Evolutionary conservation across 331 rosid species (phyloP), one percentile per base, ranked within the genome.

Genomic region (Acacia pycnantha): DNA sequence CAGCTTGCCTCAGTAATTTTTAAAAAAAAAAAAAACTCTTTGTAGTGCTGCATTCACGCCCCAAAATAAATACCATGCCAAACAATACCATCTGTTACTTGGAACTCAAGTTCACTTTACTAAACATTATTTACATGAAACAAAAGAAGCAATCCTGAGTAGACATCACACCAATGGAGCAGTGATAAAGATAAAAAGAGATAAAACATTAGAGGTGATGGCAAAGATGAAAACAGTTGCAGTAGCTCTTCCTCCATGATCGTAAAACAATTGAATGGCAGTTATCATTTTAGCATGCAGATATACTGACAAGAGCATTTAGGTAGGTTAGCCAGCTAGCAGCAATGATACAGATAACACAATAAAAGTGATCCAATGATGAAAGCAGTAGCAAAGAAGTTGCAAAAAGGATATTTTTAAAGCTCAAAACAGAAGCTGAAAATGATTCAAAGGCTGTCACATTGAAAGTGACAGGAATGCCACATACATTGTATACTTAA

Each of bases 121-220:
- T 31, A 31, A 31, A 31, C 33, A 31, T 2, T 31, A 31, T 31
- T 31, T 2, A 31, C 33, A 31, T 31, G 33, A 31, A 31, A 31
- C 33, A 31, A 31, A 31, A 31, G 33, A 31, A 2, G 4, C 33
- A 31, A 31, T 31, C 0, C 4, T 31, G 33, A 31, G 33, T 31
- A 37, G 71, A 61, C 29, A 33, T 33, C 70, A 43, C 37, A 58
- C 56, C 67, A 13, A 50, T 50, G 76, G 44, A 76, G 74, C 37
- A 79, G 50, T 51, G 16, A 40, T 33, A 21, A 51, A 26, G 56
- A 53, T 19, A 21, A 27, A 59, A 73, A 27, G 58, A 12, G 24
- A 50, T 48, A 80, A 40, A 61, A 5, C 76, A 84, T n/a, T 61
- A 40, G 50, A 22, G 70, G 74, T n/a, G 37, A 66, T 37, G 37